Conservation (phyloP, 352 stramenopile genomes). For the Blastocystis sp. region DNA sequence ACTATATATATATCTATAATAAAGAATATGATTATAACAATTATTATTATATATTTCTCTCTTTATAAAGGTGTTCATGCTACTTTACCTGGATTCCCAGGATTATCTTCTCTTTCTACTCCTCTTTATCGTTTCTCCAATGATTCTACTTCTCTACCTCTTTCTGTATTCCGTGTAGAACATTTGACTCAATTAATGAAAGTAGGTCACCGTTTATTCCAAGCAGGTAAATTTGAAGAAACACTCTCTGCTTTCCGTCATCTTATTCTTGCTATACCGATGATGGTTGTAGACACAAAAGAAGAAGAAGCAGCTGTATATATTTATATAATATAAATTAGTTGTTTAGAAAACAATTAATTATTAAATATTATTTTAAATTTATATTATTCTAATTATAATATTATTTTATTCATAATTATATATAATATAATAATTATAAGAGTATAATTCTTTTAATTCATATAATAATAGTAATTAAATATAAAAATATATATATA, state of each 20-base stretch:
- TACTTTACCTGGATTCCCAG: constrained; percentile 61
- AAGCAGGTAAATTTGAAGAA: constrained; percentile 86
- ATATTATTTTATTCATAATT: too few species aligned
- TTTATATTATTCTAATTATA: too few species aligned
- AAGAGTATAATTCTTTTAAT: too few species aligned
- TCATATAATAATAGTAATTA: too few species aligned
- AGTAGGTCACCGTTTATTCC: constrained; percentile 81
- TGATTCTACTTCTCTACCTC: constrained; percentile 60
- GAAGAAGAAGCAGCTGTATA: constrained; percentile 66
- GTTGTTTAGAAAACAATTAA: too few species aligned
- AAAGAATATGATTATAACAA: too few species aligned
- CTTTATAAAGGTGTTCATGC: constrained; percentile 57
- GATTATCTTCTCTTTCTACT: constrained; percentile 52
- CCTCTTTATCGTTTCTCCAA: constrained; percentile 63
- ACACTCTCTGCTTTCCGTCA: constrained; percentile 68
- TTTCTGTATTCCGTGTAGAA: constrained; percentile 62
- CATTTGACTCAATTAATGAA: constrained; percentile 70
- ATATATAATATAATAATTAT: too few species aligned
- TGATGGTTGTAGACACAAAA: constrained; percentile 72
- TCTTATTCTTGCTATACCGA: constrained; percentile 76
- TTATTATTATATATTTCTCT: constrained; percentile 62
- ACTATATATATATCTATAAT: too few species aligned
- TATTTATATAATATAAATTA: too few species aligned
- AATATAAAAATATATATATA: too few species aligned
- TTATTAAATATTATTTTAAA: too few species aligned